Percentiles rank a stretch among this genome's conserved stretches.
phyloP scores from a whole-genome alignment of 2,329 filamentous ascomycete genomes.

The Aspergillus flavus region DNA sequence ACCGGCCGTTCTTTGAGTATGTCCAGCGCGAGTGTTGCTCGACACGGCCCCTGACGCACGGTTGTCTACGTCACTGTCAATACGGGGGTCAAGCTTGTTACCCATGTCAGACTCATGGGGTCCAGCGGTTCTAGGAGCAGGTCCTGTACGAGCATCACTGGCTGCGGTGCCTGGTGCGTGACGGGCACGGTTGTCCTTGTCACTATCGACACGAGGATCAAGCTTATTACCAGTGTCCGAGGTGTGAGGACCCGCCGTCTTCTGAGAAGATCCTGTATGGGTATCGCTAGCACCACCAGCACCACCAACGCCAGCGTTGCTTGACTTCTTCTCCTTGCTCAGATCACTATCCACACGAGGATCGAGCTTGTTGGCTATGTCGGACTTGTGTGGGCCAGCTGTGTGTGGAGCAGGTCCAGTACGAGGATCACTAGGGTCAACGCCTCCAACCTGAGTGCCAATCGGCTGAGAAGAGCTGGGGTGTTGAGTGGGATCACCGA shows the following conservation, averaged over 20 bases:
- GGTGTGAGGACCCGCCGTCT: background rate
- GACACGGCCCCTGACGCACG: conserved; percentile 10
- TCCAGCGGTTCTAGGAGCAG: conserved; percentile 9
- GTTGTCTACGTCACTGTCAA: conserved; percentile 27
- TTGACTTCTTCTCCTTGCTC: conserved; percentile 11
- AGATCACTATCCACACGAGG: conserved; percentile 33
- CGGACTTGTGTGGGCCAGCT: conserved; percentile 1
- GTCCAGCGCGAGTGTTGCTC: conserved; percentile 13
- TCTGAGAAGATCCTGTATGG: conserved; percentile 14
- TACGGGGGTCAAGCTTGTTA: conserved; percentile 44
- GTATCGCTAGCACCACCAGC: conserved; percentile 5
- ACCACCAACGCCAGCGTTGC: conserved; percentile 18
- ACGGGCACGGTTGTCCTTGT: conserved; percentile 26
- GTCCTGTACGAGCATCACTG: conserved; percentile 14
- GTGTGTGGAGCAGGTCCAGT: conserved; percentile 17
- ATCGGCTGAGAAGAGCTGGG: conserved; percentile 16
- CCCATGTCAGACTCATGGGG: conserved; percentile 8
- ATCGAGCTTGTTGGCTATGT: conserved; percentile 41
- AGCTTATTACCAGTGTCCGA: conserved; percentile 35
- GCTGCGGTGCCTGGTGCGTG: conserved; percentile 10
- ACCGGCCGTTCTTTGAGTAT: conserved; percentile 9
- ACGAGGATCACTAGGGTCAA: conserved; percentile 4
- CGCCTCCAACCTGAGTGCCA: conserved; percentile 14
- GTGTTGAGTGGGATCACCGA: conserved; percentile 14
- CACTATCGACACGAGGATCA: conserved; percentile 37